Evolutionary conservation across 2,329 filamentous ascomycete genomes (phyloP).

Genomic region (Teratosphaeria zuluensis): DNA sequence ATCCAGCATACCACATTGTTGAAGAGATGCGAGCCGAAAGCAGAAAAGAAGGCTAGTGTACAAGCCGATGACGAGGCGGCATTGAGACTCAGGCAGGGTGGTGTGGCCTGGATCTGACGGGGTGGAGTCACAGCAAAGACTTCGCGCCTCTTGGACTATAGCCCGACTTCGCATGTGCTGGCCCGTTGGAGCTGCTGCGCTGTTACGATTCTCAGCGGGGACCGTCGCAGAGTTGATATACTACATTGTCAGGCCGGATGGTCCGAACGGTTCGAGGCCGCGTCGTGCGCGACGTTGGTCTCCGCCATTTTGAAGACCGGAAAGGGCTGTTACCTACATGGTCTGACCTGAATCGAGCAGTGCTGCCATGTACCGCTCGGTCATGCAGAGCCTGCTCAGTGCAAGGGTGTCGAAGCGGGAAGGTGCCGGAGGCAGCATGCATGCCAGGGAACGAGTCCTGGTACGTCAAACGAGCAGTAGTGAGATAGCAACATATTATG

Average conservation of each 20-base stretch:
- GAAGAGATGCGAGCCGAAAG: background rate
- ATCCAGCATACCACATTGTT: background rate
- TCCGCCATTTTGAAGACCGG: too few relatives aligned
- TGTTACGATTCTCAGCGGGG: too few relatives aligned
- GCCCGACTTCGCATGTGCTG: background rate
- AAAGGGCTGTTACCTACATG: too few relatives aligned
- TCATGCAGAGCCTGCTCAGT: background rate
- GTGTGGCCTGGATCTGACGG: background rate
- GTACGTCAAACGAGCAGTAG: background rate
- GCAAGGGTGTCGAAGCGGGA: background rate
- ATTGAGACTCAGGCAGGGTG: background rate
- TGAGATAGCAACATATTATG: background rate
- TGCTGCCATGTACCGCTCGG: too few relatives aligned
- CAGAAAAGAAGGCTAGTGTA: background rate
- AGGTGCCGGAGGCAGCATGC: background rate
- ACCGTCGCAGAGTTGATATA: too few relatives aligned
- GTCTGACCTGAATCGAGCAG: too few relatives aligned
- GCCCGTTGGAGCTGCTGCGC: too few relatives aligned
- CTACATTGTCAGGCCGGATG: too few relatives aligned
- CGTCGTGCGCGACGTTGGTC: too few relatives aligned
- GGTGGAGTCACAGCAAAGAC: background rate
- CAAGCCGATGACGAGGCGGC: background rate
- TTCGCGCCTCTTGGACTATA: background rate
- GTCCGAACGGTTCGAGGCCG: too few relatives aligned
- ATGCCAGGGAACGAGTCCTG: background rate